These are phyloP conservation scores for Sporothrix humicola DNA, from an alignment of 2,329 filamentous ascomycete genomes.

Conservation along the genomic window DNA sequence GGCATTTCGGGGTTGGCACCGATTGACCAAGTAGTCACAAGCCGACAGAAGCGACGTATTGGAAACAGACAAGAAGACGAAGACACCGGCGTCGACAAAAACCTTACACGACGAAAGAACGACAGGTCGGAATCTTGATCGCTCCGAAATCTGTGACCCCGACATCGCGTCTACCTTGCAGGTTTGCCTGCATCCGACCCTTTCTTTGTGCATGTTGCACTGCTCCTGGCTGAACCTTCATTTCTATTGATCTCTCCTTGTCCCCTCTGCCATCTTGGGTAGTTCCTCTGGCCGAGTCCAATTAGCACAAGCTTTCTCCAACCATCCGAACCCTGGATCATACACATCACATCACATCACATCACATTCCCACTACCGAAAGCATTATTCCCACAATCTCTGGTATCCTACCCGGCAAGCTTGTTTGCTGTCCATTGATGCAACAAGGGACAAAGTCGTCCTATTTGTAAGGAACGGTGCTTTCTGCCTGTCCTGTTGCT, in stretches of 20 bases:
- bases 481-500: background rate
- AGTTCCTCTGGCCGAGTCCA: background rate
- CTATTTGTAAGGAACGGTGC: background rate
- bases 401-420: background rate
- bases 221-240: background rate
- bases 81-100: background rate
- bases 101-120: background rate
- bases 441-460: slow-evolving; percentile 2
- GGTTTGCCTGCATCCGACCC: background rate
- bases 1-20: no score
- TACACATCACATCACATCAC: slow-evolving; percentile 10
- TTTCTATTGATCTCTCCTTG: no score
- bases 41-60: background rate
- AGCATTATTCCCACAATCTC: no score
- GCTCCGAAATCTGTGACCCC: slow-evolving; percentile 12
- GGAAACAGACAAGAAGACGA: background rate
- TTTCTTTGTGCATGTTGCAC: slow-evolving; percentile 10
- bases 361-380: background rate
- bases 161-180: slow-evolving; percentile 18
- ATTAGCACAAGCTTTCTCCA: background rate
- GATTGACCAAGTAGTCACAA: no score
- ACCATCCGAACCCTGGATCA: background rate
- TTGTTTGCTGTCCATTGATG: background rate
- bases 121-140: background rate
- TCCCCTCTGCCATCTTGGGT: background rate